Evolutionary conservation across 2,329 filamentous ascomycete genomes (phyloP), one percentile per base, ranked within the genome.

Genomic region (Pseudogymnoascus sp.): DNA sequence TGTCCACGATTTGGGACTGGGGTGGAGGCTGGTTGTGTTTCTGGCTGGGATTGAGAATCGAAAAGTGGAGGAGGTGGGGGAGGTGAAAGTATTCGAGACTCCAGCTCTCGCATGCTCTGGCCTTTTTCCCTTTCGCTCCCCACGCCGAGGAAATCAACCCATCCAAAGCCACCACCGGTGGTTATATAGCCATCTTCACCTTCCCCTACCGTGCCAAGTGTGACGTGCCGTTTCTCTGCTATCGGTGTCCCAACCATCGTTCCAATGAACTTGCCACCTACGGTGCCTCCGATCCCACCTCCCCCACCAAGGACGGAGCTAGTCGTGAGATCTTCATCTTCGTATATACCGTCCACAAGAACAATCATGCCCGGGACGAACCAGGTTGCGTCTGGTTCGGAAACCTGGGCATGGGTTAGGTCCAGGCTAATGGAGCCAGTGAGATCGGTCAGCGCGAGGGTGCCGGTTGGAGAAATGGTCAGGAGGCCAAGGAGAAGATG

Each of bases 291-390:
- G 26, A 97, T 87, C 44, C 93, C 93, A 59, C 86, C 88, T 67
- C 86, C 89, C 4, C 89, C 88, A 61, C 90, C 89, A 4, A 96
- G 80, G 0, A 85, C 86, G 19, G 86, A 87, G 15, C 87, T 87
- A 1, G 81, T 78, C 19, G 85, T 87, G 66, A 87, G 83, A 66
- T 92, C 91, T 69, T 96, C 92, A 74, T 97, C 95, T 73, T 96
- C 92, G 72, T 99, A 99, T n/a, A 93, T 87, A 6, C 95, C 95
- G 71, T 99, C 95, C 0, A 97, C 86, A 0, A 99, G 82, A 3
- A 97, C 90, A 59, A 99, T 90, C 92, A 97, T 97, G 2, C 96
- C 96, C 0, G 95, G 93, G 4, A 88, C 87, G 72, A 97, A 97
- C 89, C 92, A 99, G 3, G 90, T 88, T 23, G 90, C 91, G 71